Conservation (phyloP, 129 eudicot species). For the Gnaphalium uliginosum region DNA sequence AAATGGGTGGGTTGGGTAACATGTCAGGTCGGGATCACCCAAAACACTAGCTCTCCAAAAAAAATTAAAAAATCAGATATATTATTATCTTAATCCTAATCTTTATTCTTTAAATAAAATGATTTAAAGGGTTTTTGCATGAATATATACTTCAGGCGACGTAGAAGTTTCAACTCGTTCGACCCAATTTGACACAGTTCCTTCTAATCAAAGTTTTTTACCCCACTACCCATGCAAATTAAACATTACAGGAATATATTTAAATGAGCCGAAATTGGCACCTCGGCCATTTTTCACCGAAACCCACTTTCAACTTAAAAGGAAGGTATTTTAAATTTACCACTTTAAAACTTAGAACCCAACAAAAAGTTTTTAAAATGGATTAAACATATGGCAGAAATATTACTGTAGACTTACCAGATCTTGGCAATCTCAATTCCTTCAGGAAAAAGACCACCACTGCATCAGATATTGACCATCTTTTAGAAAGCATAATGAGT, state of each 20-base stretch:
- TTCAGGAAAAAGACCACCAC: slow-evolving; percentile 99
- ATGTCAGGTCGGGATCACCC: too few relatives aligned
- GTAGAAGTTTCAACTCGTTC: not conserved
- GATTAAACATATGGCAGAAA: not conserved
- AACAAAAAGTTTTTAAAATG: not conserved
- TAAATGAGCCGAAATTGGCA: not conserved
- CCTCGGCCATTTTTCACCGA: not conserved
- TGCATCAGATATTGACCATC: slow-evolving; percentile 40
- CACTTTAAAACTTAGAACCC: not conserved
- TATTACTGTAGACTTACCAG: slow-evolving; percentile 55
- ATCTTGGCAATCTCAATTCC: slow-evolving; percentile 94
- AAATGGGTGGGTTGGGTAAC: too few relatives aligned
- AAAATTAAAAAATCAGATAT: too few relatives aligned
- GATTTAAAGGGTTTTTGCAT: too few relatives aligned
- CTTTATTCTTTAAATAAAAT: too few relatives aligned
- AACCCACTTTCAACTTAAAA: not conserved
- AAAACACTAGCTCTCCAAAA: not conserved
- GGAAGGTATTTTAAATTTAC: not conserved
- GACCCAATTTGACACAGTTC: not conserved
- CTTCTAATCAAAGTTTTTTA: not conserved
- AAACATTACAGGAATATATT: not conserved
- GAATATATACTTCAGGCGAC: not conserved
- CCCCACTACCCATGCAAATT: not conserved
- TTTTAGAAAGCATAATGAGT: slow-evolving; percentile 13
- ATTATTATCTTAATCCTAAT: too few relatives aligned